Percentiles rank a stretch among this genome's conserved stretches.
These are phyloP conservation scores for Allium fistulosum DNA, from an alignment of 106 monocot species.

Conservation along the genomic window DNA sequence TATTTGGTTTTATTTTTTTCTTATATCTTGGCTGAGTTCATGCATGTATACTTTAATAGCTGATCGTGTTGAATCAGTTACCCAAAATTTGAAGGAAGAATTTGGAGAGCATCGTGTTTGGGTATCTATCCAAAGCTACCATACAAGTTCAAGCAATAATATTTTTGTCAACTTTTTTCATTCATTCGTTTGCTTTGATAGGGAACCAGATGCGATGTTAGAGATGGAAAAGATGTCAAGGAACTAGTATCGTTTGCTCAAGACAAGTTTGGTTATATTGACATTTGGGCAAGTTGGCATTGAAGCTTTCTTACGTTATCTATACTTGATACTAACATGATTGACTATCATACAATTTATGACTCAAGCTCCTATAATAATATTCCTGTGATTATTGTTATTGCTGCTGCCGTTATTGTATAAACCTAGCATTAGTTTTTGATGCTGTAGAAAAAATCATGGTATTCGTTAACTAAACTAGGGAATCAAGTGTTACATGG, in stretches of 20 bases:
- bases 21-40: background rate
- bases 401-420: no score
- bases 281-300: conserved; percentile 64
- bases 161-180: no score
- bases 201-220: conserved; percentile 93
- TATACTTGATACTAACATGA: background rate
- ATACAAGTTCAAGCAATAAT: background rate
- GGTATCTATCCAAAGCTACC: conserved; percentile 58
- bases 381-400: no score
- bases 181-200: conserved; percentile 8
- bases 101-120: conserved; percentile 90
- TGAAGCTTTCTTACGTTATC: background rate
- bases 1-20: background rate
- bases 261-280: conserved; percentile 67
- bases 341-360: no score
- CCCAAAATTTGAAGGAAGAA: conserved; percentile 49
- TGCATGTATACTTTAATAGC: conserved; percentile 24
- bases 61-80: conserved; percentile 75
- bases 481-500: no score
- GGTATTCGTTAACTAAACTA: no score
- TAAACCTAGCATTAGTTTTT: no score
- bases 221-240: conserved; percentile 75
- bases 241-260: conserved; percentile 63
- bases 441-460: no score
- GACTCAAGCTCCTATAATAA: no score